Base-by-base conservation (phyloP, 2,329 filamentous ascomycete species). In the Rutstroemia sydowiana region DNA sequence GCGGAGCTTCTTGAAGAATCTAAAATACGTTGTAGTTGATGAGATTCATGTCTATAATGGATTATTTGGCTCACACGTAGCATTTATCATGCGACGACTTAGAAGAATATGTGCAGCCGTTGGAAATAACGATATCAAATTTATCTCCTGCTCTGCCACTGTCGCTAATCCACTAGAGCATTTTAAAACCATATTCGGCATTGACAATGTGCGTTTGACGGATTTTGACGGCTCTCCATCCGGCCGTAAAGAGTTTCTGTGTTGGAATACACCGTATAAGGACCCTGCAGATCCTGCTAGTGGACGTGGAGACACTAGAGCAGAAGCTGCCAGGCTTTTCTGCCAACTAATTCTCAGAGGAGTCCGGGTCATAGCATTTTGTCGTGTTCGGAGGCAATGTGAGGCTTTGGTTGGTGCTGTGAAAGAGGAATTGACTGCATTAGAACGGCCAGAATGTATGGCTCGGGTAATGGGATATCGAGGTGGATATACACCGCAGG, bases 21-120 rank as follows among this genome's bases (percentile, higher is more conserved):
- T 98, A 13, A 87, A 85, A 58, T 96, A 87, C 63, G 91, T 98
- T 0, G 93, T 98, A 7, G 85, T 90, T 10, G 85, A 90, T 61
- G 93, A 98, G 65, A 71, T 98, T 34, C 93, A 98, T 63, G 93
- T 95, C 48, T 98, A 98, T 69, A 96, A 96, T 61, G 92, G 92
- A 0, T 75, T 96, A 2, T 88, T 98, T 68, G 93, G 93, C 1
- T 89, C 91, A 1, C 93, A 98, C 66, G 85, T 98, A 56, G 88
- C 92, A 0, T 87, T 95, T 60, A 90, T 98, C 60, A 96, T 98
- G 90, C 80, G 93, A 44, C 79, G 93, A 26, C 69, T 98, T 53
- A 77, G 92, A 44, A 79, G 93, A 48, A 85, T 96, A 63, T 97
- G 93, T 66, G 88, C 91, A 5, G 88, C 91, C 0, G 75, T 97